Base-by-base conservation (phyloP, 352 stramenopile genomes). In the Phytophthora ohioensis region DNA sequence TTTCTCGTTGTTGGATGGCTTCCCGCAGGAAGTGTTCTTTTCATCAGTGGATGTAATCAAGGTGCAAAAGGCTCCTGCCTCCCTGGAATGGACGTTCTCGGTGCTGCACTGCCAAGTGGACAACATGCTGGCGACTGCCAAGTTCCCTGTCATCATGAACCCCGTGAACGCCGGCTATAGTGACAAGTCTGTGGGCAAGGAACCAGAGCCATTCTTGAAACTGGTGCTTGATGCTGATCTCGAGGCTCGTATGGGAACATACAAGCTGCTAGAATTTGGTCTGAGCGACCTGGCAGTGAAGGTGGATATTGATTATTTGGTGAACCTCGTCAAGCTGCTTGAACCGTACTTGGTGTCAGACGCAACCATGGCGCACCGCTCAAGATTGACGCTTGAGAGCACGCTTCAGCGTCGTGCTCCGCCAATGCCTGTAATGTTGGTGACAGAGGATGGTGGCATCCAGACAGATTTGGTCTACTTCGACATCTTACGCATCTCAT, bases 131-230 rank as follows among this genome's bases (percentile, higher is more conserved):
- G 64, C 82, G 13, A 89, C 68, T 15, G 87, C 89, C 2, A 91
- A 91, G 59, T 96, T 94, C 71, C 86, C 89, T 7, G 89, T 95
- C 6, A 92, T 96, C 30, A 68, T 96, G 64, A 93, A 93, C 71
- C 89, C 87, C 3, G 74, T 92, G 4, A 85, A 91, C 56, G 80
- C 86, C 3, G 89, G 89, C 4, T 96, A 92, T 62, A 94, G 86
- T 75, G 85, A 90, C 63, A 91, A 84, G 64, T 79, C 82, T 1
- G 66, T 84, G 31, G 85, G 84, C 15, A 87, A 91, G 34, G 74
- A 84, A 13, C 64, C 76, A 6, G 79, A 87, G 38, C 89, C 89
- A 2, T 77, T 95, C 21, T 45, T 95, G 17, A 90, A 90, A 38
- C 59, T 96, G 9, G 78, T 89, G n/a, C 66, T 94, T 27, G 85